Evolutionary conservation across 139 green algal genomes (phyloP).

Genomic region (Micromonas pusilla): DNA sequence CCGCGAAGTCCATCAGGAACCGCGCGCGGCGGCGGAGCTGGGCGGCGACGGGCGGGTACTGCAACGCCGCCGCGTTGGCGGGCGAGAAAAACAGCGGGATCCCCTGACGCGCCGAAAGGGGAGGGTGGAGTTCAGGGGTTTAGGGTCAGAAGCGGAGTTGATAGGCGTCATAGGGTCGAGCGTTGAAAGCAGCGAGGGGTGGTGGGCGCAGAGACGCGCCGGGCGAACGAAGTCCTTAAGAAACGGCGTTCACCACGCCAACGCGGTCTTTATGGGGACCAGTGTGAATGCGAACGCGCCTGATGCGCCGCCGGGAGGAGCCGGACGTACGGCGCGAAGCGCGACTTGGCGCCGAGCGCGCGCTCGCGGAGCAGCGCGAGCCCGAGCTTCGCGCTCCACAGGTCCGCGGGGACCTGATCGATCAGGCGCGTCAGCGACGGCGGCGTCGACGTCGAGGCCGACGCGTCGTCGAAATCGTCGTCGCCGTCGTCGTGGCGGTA

Average conservation of each 20-base stretch:
- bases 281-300: not conserved
- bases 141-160: no score
- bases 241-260: no score
- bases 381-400: conserved; percentile 9
- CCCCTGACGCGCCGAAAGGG: no score
- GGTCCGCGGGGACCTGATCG: not conserved
- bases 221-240: no score
- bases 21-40: not conserved
- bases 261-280: no score
- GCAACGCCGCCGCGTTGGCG: not conserved
- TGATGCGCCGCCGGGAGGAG: not conserved
- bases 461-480: no score
- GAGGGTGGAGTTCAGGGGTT: no score
- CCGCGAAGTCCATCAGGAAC: not conserved
- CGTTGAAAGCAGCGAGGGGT: no score
- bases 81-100: not conserved
- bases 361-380: conserved; percentile 17
- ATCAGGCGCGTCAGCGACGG: not conserved
- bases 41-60: not conserved
- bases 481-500: not conserved
- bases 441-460: not conserved
- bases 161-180: no score
- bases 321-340: conserved; percentile 14
- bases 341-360: not conserved
- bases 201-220: no score